Percentiles rank a stretch among this genome's conserved stretches.
These are phyloP conservation scores for Pholiota conissans DNA, from an alignment of 768 basidiomycete species.

Conservation along the genomic window DNA sequence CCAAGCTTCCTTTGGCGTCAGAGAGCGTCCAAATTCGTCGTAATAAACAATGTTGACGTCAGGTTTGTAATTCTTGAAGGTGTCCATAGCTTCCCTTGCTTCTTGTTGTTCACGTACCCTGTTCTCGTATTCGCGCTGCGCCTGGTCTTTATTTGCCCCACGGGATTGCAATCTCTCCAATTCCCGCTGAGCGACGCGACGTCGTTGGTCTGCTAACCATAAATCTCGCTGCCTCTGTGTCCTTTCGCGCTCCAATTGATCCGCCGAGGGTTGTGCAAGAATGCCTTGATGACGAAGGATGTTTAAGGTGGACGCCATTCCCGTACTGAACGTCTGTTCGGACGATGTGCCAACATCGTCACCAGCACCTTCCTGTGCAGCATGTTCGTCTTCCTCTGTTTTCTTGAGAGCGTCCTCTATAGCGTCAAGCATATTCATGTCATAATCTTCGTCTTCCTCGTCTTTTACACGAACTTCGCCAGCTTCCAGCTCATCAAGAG, in stretches of 20 bases:
- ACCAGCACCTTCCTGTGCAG: constrained; percentile 23
- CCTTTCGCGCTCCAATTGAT: constrained; percentile 74
- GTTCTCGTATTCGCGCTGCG: constrained; percentile 93
- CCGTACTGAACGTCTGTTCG: constrained; percentile 79
- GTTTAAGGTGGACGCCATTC: constrained; percentile 86
- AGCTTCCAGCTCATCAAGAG: constrained; percentile 75
- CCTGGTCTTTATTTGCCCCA: constrained; percentile 87
- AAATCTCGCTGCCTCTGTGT: constrained; percentile 82
- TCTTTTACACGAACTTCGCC: constrained; percentile 81
- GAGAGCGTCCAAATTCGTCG: constrained; percentile 88
- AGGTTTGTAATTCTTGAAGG: constrained; percentile 94
- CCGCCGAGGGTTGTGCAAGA: constrained; percentile 60
- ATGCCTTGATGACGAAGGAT: constrained; percentile 94
- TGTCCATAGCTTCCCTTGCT: constrained; percentile 74
- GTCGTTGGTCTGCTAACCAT: constrained; percentile 88
- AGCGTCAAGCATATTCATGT: constrained; percentile 72
- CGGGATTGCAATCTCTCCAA: constrained; percentile 74
- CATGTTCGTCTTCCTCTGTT: constrained; percentile 24
- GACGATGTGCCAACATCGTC: constrained; percentile 60
- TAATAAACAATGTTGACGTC: constrained; percentile 96
- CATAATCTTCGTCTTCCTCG: constrained; percentile 68
- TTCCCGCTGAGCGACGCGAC: constrained; percentile 75
- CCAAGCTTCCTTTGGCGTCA: constrained; percentile 97
- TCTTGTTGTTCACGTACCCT: constrained; percentile 90
- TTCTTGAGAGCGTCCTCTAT: constrained; percentile 71